Evolutionary conservation across 2,329 filamentous ascomycete species (phyloP).

Genomic region (Coniochaeta hoffmannii): DNA sequence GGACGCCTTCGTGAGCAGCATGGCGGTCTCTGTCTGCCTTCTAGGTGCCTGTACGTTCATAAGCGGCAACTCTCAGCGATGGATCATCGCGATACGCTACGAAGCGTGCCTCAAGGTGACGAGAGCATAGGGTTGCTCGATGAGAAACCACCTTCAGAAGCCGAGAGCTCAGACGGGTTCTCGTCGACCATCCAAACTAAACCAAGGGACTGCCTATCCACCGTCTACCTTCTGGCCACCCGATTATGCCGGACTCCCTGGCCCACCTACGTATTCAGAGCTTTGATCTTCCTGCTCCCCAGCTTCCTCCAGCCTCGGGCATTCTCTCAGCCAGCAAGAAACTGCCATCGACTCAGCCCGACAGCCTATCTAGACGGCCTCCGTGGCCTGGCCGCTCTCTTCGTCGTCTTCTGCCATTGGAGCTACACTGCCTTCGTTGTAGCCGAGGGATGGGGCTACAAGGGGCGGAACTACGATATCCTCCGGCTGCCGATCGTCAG

Average conservation of each 20-base stretch:
- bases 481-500: slow-evolving; percentile 47
- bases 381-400: slow-evolving; percentile 46
- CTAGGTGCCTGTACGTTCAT: not conserved
- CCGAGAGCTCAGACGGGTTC: slow-evolving; percentile 32
- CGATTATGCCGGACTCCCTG: slow-evolving; percentile 21
- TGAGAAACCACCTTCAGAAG: slow-evolving; percentile 34
- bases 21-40: not conserved
- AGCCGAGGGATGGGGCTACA: slow-evolving; percentile 40
- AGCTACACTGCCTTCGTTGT: slow-evolving; percentile 45
- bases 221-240: not conserved
- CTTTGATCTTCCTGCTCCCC: slow-evolving; percentile 40
- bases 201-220: not conserved
- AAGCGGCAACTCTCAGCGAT: slow-evolving; percentile 22
- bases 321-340: slow-evolving; percentile 29
- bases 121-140: slow-evolving; percentile 38
- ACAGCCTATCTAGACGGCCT: slow-evolving; percentile 53
- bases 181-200: not conserved
- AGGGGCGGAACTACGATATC: slow-evolving; percentile 34
- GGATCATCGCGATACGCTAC: slow-evolving; percentile 29
- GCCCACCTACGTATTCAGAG: slow-evolving; percentile 28
- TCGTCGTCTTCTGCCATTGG: slow-evolving; percentile 51
- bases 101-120: slow-evolving; percentile 28
- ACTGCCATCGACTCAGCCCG: slow-evolving; percentile 35
- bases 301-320: slow-evolving; percentile 39
- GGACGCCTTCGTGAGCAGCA: slow-evolving; percentile 11